Evolutionary conservation across 805 yeast genomes (phyloP).

Genomic region (Wickerhamiella allomyrinae): DNA sequence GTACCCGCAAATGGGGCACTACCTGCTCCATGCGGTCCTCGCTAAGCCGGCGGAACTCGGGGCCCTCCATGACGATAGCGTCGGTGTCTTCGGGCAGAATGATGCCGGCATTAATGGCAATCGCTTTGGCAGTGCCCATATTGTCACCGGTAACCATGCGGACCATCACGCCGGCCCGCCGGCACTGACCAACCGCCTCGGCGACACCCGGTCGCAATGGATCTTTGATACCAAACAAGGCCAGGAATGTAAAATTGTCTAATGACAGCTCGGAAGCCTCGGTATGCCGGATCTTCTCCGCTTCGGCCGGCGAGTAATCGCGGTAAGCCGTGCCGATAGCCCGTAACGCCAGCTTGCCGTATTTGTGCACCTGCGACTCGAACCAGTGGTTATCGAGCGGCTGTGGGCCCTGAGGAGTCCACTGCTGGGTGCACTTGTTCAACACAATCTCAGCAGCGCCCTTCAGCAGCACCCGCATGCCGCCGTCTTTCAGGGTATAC

Average conservation of each 20-base stretch:
- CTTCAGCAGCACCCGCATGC: slow-evolving; percentile 54
- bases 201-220: slow-evolving; percentile 83
- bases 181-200: slow-evolving; percentile 78
- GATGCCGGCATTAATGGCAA: slow-evolving; percentile 77
- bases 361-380: slow-evolving; percentile 33
- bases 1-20: slow-evolving; percentile 65
- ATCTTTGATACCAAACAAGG: slow-evolving; percentile 85
- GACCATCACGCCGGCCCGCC: slow-evolving; percentile 82
- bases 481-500: slow-evolving; percentile 29
- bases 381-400: slow-evolving; percentile 24
- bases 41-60: slow-evolving; percentile 58
- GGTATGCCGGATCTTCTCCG: slow-evolving; percentile 3
- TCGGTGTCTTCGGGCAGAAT: slow-evolving; percentile 36
- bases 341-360: slow-evolving; percentile 71
- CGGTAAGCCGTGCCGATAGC: slow-evolving; percentile 79
- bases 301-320: slow-evolving; percentile 30
- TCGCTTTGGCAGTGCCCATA: slow-evolving; percentile 78
- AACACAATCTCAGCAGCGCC: slow-evolving; percentile 92
- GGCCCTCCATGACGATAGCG: slow-evolving; percentile 80
- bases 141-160: slow-evolving; percentile 99
- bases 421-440: slow-evolving; percentile 34
- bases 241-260: slow-evolving; percentile 39
- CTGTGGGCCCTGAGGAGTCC: background rate
- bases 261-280: slow-evolving; percentile 16
- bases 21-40: slow-evolving; percentile 40